Evolutionary conservation across 441 rosid genomes (phyloP), one percentile per base, ranked within the genome.

Genomic region (Populus hybrid): DNA sequence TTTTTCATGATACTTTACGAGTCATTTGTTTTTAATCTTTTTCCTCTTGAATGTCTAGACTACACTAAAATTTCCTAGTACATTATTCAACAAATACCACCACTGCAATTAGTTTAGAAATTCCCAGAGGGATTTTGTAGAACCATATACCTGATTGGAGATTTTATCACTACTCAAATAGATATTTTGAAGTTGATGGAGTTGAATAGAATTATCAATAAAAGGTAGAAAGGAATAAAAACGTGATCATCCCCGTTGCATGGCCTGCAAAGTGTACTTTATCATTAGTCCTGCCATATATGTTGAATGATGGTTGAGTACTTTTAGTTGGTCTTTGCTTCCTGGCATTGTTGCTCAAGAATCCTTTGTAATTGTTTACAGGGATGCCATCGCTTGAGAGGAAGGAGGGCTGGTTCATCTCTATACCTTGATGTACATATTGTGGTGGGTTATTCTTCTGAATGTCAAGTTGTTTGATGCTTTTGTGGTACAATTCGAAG

Each of bases 311-410:
- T 75, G 14, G 16, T 21, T 9, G 16, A 24, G 64, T n/a, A 16
- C 72, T 57, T 65, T 74, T 71, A 68, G 74, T 32, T 63, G 61
- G 38, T 72, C 14, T 74, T 78, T 40, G 36, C 19, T 69, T 26
- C 65, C 24, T 75, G 19, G n/a, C 14, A 57, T 61, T 59, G 46
- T 78, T 73, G 66, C 61, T 72, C 63, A 75, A 67, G 35, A 63
- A 73, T 57, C 72, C 61, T 69, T 75, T 57, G 34, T 6, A 72
- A 73, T 10, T 87, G 59, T 77, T n/a, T 63, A 36, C 84, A 96
- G 97, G 98, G 97, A 75, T 94, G 97, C 79, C 99, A 96, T 83
- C 97, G 91, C 67, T 86, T 96, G 86, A 89, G 99, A 85, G 99
- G 97, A 77, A 94, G 99, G 85, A 89, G 92, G 84, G 99, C 97